Conservation (phyloP, 2,329 filamentous ascomycete genomes). For the Fusarium devonianum region DNA sequence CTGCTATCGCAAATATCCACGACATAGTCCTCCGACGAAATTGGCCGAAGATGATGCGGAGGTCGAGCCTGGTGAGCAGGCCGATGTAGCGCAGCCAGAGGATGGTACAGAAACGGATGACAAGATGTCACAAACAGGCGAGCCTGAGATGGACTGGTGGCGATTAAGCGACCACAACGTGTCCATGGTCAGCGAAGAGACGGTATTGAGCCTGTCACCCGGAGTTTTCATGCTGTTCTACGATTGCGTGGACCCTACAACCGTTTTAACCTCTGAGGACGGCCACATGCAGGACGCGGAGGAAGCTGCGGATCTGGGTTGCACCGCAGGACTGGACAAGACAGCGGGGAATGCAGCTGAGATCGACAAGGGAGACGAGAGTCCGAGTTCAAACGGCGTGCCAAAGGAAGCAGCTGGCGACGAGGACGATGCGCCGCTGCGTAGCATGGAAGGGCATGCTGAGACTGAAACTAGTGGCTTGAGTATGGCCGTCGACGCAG, state of each 20-base stretch:
- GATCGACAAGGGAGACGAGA: slow-evolving; percentile 16
- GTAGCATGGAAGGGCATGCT: slow-evolving; percentile 7
- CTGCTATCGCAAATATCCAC: slow-evolving; percentile 79
- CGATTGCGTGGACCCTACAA: slow-evolving; percentile 70
- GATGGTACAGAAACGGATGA: slow-evolving; percentile 9
- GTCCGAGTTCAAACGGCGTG: slow-evolving; percentile 8
- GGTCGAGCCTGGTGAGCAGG: slow-evolving; percentile 26
- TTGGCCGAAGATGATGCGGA: neutral
- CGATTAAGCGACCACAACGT: slow-evolving; percentile 90
- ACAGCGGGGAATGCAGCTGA: slow-evolving; percentile 5
- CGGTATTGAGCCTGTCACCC: slow-evolving; percentile 72
- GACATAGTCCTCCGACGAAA: slow-evolving; percentile 24
- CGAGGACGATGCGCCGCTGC: slow-evolving; percentile 16
- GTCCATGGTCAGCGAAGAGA: slow-evolving; percentile 72
- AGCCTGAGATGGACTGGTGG: slow-evolving; percentile 75
- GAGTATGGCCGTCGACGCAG: slow-evolving; percentile 2
- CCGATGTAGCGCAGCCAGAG: slow-evolving; percentile 5
- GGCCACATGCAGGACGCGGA: slow-evolving; percentile 33
- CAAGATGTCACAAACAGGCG: slow-evolving; percentile 32
- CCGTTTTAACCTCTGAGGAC: slow-evolving; percentile 51
- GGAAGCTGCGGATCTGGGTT: slow-evolving; percentile 23
- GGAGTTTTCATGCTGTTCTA: slow-evolving; percentile 99
- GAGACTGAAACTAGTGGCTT: slow-evolving; percentile 22
- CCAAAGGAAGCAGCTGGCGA: slow-evolving; percentile 12
- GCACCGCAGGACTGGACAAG: slow-evolving; percentile 1